Base-by-base conservation (phyloP, 352 stramenopile genomes). In the Pythium coloratum region DNA sequence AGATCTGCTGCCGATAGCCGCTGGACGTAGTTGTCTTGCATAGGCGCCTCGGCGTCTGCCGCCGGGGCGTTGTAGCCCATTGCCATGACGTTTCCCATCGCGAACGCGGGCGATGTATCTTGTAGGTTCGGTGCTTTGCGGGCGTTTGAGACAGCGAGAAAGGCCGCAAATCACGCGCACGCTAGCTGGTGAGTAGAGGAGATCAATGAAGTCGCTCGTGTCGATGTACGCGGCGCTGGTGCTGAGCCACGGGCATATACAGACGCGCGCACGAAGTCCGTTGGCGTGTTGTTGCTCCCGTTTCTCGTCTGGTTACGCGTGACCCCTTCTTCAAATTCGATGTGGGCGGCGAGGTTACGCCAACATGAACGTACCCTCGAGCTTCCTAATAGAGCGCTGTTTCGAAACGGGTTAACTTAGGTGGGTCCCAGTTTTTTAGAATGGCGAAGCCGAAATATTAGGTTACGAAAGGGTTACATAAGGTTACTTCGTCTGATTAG, bases 61-160 rank as follows among this genome's bases (percentile, higher is more conserved):
- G 59, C 20, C 2, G 68, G 34, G 32, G 68, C 55, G 9, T 54
- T 62, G 38, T 81, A 75, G 55, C 80, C 80, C 70, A 88, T 77
- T 62, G 72, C 81, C 75, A 90, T 73, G 67, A 93, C 62, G 70
- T 90, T 92, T 60, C 84, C 84, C 84, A 92, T 92, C 36, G 46
- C 60, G 40, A 55, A 55, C 32, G 14, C 24, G 6, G 20, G 38
- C 34, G 26, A 40, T 42, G 57, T 34, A 58, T 58, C 51, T 44
- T 47, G 34, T 24, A 5, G 50, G 13, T 20, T 54, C 28, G 55
- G 24, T 16, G 42, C 28, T 47, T 62, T 28, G 6, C 13, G n/a
- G n/a, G 18, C 8, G 47, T 9, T n/a, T 55, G 32, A 33, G 18
- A 6, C 1, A 33, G n/a, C 26, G 16, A 1, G 42, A 28, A 54